Base-by-base conservation (phyloP, 768 basidiomycete genomes). In the Suillus decipiens region DNA sequence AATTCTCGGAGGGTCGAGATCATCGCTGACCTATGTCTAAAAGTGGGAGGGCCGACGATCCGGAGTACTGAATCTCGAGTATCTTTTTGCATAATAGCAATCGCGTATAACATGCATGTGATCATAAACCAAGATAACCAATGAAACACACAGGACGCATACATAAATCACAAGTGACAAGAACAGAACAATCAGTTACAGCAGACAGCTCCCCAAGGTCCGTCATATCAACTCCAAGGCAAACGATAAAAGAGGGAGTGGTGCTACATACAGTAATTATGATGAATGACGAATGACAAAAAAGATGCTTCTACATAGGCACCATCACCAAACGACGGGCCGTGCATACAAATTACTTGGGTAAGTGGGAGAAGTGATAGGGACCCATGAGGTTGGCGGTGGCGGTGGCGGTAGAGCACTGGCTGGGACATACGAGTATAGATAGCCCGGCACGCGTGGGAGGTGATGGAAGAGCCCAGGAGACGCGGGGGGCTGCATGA, bases 351-450 rank as follows among this genome's bases (percentile, higher is more conserved):
- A 19, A 17, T 19, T 19, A 39, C 39, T 57, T 28, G 56, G 24
- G 17, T 57, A 57, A 28, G 39, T 7, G 39, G 56, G 11, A 15
- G 28, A 5, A 28, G 56, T 11, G 8, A 57, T 11, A 31, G 39
- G 56, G 24, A 41, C 56, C 56, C 56, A 57, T 31, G 56, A 41
- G 9, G 56, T 41, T 10, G 39, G 56, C 41, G 39, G 56, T 31
- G 28, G 50, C 2, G 48, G 50, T 17, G 24, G 48, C 4, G 9
- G 17, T 17, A 31, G 28, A 6, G 33, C 34, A 11, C 33, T 33
- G 51, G 51, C 33, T n/a, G 51, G 11, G 39, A 57, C 28, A 10
- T 41, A 57, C 6, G 39, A 4, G 56, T 28, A 57, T 39, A 22
- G 37, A 39, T 56, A 56, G 4, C 22, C 55, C 34, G 55, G 15